A percentile compares a stretch with the other conserved stretches of the same genome.
Conservation (phyloP, 768 basidiomycete genomes). For the Podaxis pistillaris region DNA sequence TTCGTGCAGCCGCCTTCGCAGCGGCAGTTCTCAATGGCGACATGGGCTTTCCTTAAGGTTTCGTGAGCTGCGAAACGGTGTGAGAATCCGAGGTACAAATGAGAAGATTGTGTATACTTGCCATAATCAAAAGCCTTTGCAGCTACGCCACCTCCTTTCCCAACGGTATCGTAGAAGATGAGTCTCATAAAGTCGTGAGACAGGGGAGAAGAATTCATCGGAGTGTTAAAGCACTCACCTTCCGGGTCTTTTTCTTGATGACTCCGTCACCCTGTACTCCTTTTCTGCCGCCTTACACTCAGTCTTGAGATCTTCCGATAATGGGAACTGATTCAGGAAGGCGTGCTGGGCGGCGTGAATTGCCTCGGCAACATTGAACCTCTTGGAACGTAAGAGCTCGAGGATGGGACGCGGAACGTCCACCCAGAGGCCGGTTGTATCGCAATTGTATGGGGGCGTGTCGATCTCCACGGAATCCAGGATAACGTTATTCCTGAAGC, state of each 20-base stretch:
- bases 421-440: constrained; percentile 76
- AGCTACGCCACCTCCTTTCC: constrained; percentile 68
- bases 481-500: constrained; percentile 53
- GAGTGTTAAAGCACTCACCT: constrained; percentile 35
- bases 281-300: constrained; percentile 84
- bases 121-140: constrained; percentile 84
- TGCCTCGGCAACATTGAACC: constrained; percentile 69
- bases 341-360: constrained; percentile 88
- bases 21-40: constrained; percentile 55
- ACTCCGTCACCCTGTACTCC: constrained; percentile 55
- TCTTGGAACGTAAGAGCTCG: constrained; percentile 48
- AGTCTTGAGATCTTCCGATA: constrained; percentile 69
- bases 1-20: constrained; percentile 70
- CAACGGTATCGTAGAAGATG: constrained; percentile 76
- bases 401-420: constrained; percentile 62
- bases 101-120: constrained; percentile 26
- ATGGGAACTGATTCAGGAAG: constrained; percentile 71
- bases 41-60: constrained; percentile 57
- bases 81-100: constrained; percentile 2
- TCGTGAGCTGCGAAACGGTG: constrained; percentile 42
- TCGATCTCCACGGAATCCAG: constrained; percentile 78
- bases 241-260: constrained; percentile 65
- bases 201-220: not conserved
- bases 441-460: constrained; percentile 73
- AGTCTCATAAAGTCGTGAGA: constrained; percentile 41